Conservation (phyloP, 1,284 basidiomycete species). For the Inonotus hispidus region DNA sequence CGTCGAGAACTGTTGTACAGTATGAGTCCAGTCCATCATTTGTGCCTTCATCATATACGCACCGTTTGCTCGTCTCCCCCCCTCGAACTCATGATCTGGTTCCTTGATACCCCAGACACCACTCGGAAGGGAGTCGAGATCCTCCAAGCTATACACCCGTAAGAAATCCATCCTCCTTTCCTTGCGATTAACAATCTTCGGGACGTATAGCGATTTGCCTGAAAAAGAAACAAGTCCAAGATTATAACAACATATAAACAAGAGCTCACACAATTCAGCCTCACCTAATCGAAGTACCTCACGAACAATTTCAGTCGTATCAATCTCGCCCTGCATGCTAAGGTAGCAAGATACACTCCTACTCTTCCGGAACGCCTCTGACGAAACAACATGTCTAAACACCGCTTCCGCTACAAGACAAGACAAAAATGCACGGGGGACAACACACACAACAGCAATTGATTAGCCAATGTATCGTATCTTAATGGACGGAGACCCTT, state of each 20-base stretch:
- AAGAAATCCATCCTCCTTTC: slow-evolving; percentile 60
- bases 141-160: slow-evolving; percentile 50
- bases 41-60: slow-evolving; percentile 13
- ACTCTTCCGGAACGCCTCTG: slow-evolving; percentile 45
- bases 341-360: slow-evolving; percentile 65
- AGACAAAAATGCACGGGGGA: too few relatives aligned
- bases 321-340: slow-evolving; percentile 67
- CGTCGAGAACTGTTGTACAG: slow-evolving; percentile 37
- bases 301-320: slow-evolving; percentile 47
- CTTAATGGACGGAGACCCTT: neutral
- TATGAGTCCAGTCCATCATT: neutral
- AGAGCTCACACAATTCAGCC: slow-evolving; percentile 18
- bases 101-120: slow-evolving; percentile 74
- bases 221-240: neutral
- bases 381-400: slow-evolving; percentile 39
- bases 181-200: slow-evolving; percentile 45
- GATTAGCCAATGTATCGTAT: too few relatives aligned
- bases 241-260: neutral
- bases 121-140: slow-evolving; percentile 48
- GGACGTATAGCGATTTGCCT: slow-evolving; percentile 70
- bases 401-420: slow-evolving; percentile 46
- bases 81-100: slow-evolving; percentile 44
- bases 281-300: slow-evolving; percentile 45
- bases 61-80: slow-evolving; percentile 46
- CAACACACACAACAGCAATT: too few relatives aligned